Base-by-base conservation (phyloP, 306 rosid species). In the Rubus idaeus region DNA sequence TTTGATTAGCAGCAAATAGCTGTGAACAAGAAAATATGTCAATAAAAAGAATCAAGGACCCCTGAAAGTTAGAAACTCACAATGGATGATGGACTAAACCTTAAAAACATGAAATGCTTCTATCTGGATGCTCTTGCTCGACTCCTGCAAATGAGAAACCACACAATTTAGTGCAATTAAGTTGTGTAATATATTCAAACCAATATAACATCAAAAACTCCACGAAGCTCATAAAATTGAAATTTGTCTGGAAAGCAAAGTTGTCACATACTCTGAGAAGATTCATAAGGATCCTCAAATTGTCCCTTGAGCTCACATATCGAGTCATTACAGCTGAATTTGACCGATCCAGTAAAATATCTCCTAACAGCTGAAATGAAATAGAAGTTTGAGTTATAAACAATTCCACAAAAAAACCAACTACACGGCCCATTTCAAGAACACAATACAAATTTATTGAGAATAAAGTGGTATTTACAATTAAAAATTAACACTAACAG, bases 91-190 rank as follows among this genome's bases (percentile, higher is more conserved):
- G 47, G 77, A 30, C 53, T 52, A 18, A 23, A 95, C 99, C 99
- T 95, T 95, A 81, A 92, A 95, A 74, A 95, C 97, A 77, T 95
- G 99, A 77, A 95, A 95, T 78, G 99, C 97, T 82, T 95, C 99
- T 20, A 92, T 82, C 85, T 92, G 99, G 79, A 95, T 95, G 92
- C 92, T 95, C 88, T 95, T 95, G 91, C 99, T 95, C 42, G 95
- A 86, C 75, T 95, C 99, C 99, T 95, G 88, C 85, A 78, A 79
- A 40, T 1, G 6, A 74, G 30, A 57, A 75, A 69, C 87, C 69
- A 71, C 53, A 74, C 13, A 39, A 77, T 73, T 77, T 41, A 63
- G 53, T 23, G 52, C 78, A 70, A 30, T 71, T 68, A 47, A 35
- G 53, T 44, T 44, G 8, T 30, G 68, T 41, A 50, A 77, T 68